Conservation (phyloP, 2,329 filamentous ascomycete species). For the Penicillium verrucosum region DNA sequence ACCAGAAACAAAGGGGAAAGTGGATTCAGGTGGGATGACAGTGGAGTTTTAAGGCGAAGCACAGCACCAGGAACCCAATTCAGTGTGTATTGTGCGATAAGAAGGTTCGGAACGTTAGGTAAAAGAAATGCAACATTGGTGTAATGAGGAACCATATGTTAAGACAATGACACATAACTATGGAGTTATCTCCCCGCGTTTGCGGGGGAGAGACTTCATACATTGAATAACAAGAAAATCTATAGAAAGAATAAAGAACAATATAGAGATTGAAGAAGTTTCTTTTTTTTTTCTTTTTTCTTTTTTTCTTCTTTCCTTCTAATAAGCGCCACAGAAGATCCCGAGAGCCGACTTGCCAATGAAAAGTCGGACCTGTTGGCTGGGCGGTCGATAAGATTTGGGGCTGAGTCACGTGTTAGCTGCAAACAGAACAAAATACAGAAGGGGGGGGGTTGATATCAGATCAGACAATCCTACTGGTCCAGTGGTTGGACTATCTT, state of each 20-base stretch:
- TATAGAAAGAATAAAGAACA: background rate
- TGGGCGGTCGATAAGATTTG: conserved; percentile 2
- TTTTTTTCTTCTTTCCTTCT: background rate
- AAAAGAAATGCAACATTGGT: conserved; percentile 23
- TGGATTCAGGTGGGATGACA: background rate
- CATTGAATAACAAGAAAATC: background rate
- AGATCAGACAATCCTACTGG: too few relatives aligned
- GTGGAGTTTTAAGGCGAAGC: conserved; percentile 5
- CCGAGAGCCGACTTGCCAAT: conserved; percentile 7
- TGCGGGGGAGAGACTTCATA: background rate
- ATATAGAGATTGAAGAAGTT: background rate
- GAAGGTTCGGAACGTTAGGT: conserved; percentile 22
- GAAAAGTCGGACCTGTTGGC: background rate
- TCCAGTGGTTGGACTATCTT: too few relatives aligned
- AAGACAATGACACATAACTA: background rate
- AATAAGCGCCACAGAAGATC: conserved; percentile 1
- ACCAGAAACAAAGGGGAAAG: conserved; percentile 8
- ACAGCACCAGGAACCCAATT: conserved; percentile 1
- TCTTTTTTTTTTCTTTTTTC: background rate
- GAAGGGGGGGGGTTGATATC: too few relatives aligned
- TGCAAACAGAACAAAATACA: background rate
- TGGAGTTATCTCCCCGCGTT: conserved; percentile 12
- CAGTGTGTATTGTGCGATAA: conserved; percentile 12
- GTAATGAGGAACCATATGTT: background rate
- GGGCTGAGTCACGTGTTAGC: background rate